Evolutionary conservation across 192 early-diverging fungal genomes (phyloP), one percentile per base, ranked within the genome.

Genomic region (Geranomyces michiganensis): DNA sequence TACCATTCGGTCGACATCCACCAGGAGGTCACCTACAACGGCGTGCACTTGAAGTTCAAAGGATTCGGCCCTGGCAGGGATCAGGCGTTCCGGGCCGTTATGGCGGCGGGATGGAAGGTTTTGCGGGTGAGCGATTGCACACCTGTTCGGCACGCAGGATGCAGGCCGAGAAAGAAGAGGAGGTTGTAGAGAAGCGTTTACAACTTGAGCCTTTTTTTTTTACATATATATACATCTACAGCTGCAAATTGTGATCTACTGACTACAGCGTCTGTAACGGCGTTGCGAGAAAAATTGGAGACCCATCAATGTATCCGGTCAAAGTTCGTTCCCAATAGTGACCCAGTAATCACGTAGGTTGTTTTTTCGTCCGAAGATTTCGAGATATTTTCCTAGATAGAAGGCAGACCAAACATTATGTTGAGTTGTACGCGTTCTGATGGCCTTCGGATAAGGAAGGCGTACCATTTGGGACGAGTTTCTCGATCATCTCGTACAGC

Each of bases 271-370:
- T n/a, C n/a, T n/a, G n/a, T n/a, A n/a, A n/a, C n/a, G n/a, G n/a
- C n/a, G n/a, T n/a, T n/a, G n/a, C n/a, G n/a, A n/a, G n/a, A n/a
- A n/a, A n/a, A n/a, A n/a, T n/a, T n/a, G n/a, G n/a, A n/a, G n/a
- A n/a, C n/a, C n/a, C n/a, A 41, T 41, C 10, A 41, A 41, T 10
- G 36, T 41, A 41, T 10, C 36, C 10, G 3, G 36, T 53, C 51
- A 97, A n/a, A 97, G 84, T 77, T 97, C 95, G 76, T 97, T 97
- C 62, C 96, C 96, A 71, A 97, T 86, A 14, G 96, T 97, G 29
- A 97, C 94, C 96, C 96, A 97, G 72, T 91, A 94, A 80, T 96
- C 94, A 60, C 96, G 81, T 32, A 97, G 82, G 73, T 97, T 97
- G 80, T 97, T 97, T 70, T 94, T 94, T 66, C 96, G 87, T 30